Base-by-base conservation (phyloP, 208 protist genomes). In the Trypanosoma avium region DNA sequence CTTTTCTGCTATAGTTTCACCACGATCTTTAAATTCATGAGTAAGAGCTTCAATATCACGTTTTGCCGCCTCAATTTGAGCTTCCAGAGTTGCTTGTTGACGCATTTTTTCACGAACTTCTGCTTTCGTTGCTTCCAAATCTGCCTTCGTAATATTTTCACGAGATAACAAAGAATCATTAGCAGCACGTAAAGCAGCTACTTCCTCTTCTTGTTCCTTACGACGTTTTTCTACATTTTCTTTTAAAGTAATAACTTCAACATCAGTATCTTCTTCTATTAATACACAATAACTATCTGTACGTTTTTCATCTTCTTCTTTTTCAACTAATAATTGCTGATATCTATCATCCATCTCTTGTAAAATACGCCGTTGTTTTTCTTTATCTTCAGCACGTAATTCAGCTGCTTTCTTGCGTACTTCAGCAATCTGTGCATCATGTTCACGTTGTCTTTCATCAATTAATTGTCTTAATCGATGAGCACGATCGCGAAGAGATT, bases 1-100 rank as follows among this genome's bases (percentile, higher is more conserved):
- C 82, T 99, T 99, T 63, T 99, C 98, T 2, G 81, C 74, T 36
- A 98, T 97, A 19, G 95, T 98, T 56, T 97, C 95, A 19, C 94
- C 94, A 32, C 97, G 88, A 73, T 98, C 97, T 5, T 79, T 82
- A 43, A 98, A 93, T 77, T 97, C 92, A 42, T 96, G 90, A 9
- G 81, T 84, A 35, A 97, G 82, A 12, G 93, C 88, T 56, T 95
- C 82, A 58, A 98, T 97, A 52, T 98, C 97, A 38, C 97, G 96
- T 70, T 97, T 90, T 8, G 96, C 85, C 4, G 83, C 83, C 33
- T 93, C 84, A 73, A 98, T 98, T 70, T 98, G 94, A 52, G 85
- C 59, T 77, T 96, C 88, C n/a, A 95, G 53, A 50, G 88, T 77
- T 42, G 63, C 60, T 75, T 97, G 93, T 50, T 92, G 80, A 12